A percentile compares a stretch with the other conserved stretches of the same genome.
Conservation (phyloP, 192 early-diverging fungal genomes). For the Entomortierella beljakovae region DNA sequence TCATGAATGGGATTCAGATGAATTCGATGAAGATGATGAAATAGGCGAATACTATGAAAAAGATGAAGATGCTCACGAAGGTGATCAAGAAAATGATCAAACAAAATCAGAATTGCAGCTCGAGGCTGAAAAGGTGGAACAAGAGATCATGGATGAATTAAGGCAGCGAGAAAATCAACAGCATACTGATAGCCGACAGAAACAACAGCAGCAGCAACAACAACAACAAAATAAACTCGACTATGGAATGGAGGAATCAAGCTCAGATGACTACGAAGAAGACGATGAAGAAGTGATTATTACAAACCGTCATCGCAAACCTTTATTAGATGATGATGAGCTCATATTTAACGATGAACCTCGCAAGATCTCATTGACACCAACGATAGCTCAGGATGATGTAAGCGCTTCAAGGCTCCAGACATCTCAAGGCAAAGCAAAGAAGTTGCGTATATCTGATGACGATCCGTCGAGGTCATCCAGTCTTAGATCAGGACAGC, state of each 20-base stretch:
- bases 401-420: slow-evolving; percentile 15
- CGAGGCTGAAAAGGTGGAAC: slow-evolving; percentile 55
- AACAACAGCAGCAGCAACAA: slow-evolving; percentile 21
- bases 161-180: slow-evolving; percentile 19
- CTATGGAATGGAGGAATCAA: slow-evolving; percentile 59
- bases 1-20: slow-evolving; percentile 37
- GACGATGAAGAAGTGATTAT: slow-evolving; percentile 44
- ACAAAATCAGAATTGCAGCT: slow-evolving; percentile 61
- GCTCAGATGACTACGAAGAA: slow-evolving; percentile 47
- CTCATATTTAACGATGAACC: slow-evolving; percentile 54
- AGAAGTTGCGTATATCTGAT: slow-evolving; percentile 35
- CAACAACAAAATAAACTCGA: slow-evolving; percentile 24
- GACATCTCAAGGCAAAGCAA: slow-evolving; percentile 8
- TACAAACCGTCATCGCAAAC: slow-evolving; percentile 30
- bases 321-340: slow-evolving; percentile 41
- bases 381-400: slow-evolving; percentile 59
- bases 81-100: slow-evolving; percentile 51
- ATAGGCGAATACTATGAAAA: slow-evolving; percentile 52
- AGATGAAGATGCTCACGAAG: slow-evolving; percentile 41
- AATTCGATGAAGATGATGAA: slow-evolving; percentile 45
- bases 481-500: background rate
- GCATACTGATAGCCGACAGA: too few species aligned
- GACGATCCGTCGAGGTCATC: slow-evolving; percentile 7
- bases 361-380: slow-evolving; percentile 65
- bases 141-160: slow-evolving; percentile 45